These are phyloP conservation scores for Solanum aculeatissimum DNA, from an alignment of 305 asterid genomes.

Conservation along the genomic window DNA sequence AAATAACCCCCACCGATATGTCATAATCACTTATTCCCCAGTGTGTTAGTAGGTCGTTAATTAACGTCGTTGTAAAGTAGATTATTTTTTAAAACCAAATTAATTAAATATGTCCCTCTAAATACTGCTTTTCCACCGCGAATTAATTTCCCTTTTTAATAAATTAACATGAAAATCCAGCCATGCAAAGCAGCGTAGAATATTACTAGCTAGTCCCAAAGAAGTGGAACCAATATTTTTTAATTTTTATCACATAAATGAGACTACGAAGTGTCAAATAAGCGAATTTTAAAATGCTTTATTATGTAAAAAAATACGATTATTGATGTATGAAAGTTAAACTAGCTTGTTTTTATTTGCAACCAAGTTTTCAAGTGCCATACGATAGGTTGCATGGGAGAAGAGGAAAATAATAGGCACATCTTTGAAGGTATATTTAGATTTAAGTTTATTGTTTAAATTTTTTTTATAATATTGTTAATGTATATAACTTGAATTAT, in stretches of 20 bases:
- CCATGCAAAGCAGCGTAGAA: not conserved
- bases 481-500: too few species aligned
- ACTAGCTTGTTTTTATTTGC: not conserved
- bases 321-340: not conserved
- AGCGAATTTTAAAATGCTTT: not conserved
- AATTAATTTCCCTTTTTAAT: not conserved
- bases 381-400: not conserved
- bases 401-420: not conserved
- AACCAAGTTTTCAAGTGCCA: not conserved
- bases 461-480: too few species aligned
- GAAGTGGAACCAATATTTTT: not conserved
- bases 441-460: too few species aligned
- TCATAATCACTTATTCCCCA: not conserved
- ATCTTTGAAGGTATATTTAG: not conserved
- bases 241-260: not conserved
- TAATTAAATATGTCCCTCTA: not conserved
- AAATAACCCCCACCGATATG: not conserved
- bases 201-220: not conserved
- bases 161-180: not conserved
- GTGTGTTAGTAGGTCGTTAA: not conserved
- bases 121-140: not conserved
- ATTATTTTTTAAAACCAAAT: not conserved
- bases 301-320: too few species aligned
- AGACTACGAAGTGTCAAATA: not conserved
- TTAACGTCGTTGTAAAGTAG: not conserved